Base-by-base conservation (phyloP, 2,329 filamentous ascomycete genomes). In the Ascochyta koolunga region DNA sequence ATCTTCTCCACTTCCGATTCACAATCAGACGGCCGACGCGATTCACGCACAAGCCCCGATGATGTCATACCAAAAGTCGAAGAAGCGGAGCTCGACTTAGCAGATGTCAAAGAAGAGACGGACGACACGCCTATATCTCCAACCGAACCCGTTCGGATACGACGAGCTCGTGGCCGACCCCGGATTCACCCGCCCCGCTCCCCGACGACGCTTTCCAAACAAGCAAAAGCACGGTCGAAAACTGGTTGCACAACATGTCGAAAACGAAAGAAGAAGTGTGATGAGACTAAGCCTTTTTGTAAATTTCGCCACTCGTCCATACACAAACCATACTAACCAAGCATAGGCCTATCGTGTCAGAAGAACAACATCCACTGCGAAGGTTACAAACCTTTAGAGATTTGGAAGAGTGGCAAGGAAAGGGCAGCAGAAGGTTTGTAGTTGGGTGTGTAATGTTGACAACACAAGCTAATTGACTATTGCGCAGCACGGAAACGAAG, bases 341-440 rank as follows among this genome's bases (percentile, higher is more conserved):
- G 41, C 53, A 42, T 58, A 91, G 89, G 90, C 65, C 82, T 91
- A 74, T 96, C 96, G 67, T 96, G 92, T 69, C 89, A 95, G 76
- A 96, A 96, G 81, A 96, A 96, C 72, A 91, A 91, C 8, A 90
- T 96, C 11, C 86, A 93, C 11, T 96, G 92, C 70, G 91, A 96
- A 76, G 92, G 92, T 11, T 96, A 96, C 69, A 90, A 90, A 44
- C 89, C 91, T 58, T 91, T 91, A 71, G 89, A 90, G 54, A 84
- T 91, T 46, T 96, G 92, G 92, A 91, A 88, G 73, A 93, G 90
- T 68, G 91, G 91, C 24, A 91, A 86, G 70, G 89, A 93, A 73
- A 88, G 82, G 69, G 82, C 85, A 29, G 87, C 89, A 78, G 86
- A 91, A 73, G 78, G 81, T 83, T 32, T 31, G 64, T 40, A 5